Evolutionary conservation across 805 yeast genomes (phyloP).

Genomic region (Teunomyces gatunensis): DNA sequence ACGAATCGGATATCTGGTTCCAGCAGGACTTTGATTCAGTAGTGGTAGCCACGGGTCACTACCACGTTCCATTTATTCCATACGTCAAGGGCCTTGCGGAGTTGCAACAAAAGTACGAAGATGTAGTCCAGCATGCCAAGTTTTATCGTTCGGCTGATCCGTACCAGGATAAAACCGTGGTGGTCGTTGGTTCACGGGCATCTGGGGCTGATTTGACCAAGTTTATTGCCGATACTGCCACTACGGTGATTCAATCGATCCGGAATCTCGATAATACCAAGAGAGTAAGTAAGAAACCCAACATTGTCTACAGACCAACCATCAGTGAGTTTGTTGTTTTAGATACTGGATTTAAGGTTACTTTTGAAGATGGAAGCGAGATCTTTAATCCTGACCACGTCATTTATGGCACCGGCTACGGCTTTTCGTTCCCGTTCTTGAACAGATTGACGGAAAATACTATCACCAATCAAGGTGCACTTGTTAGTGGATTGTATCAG

Average conservation of each 20-base stretch:
- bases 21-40: conserved; percentile 40
- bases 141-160: conserved; percentile 32
- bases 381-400: conserved; percentile 52
- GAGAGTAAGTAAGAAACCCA: conserved; percentile 9
- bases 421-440: conserved; percentile 63
- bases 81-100: conserved; percentile 37
- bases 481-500: conserved; percentile 48
- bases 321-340: conserved; percentile 14
- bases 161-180: conserved; percentile 34
- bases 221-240: conserved; percentile 21
- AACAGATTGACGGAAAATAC: conserved; percentile 30
- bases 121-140: conserved; percentile 43
- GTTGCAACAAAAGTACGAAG: conserved; percentile 28
- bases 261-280: conserved; percentile 13
- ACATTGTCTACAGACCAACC: conserved; percentile 22
- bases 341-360: conserved; percentile 32
- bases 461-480: conserved; percentile 22
- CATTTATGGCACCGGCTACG: conserved; percentile 75
- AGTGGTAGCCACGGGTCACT: conserved; percentile 48
- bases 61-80: conserved; percentile 47
- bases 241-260: conserved; percentile 28
- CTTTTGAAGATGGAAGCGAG: conserved; percentile 48
- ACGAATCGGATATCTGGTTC: conserved; percentile 34
- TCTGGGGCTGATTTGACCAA: conserved; percentile 31
- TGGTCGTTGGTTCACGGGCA: conserved; percentile 27